Evolutionary conservation across 2,329 filamentous ascomycete species (phyloP).

Genomic region (Cyclaneusma minus): DNA sequence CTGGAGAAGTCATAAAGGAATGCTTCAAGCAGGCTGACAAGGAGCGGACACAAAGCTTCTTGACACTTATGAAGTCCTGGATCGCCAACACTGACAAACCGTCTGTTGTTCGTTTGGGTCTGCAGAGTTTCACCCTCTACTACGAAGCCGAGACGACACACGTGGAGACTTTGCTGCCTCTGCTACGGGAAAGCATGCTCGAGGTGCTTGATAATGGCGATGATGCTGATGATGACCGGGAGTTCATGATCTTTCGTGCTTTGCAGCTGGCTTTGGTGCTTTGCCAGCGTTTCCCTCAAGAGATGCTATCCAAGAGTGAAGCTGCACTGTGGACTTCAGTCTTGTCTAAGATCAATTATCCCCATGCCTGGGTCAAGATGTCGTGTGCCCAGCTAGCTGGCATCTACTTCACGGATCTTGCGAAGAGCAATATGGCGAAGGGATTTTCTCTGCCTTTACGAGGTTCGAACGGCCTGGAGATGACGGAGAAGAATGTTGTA

Average conservation of each 20-base stretch:
- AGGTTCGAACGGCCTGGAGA: constrained; percentile 54
- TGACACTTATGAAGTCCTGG: constrained; percentile 60
- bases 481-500: constrained; percentile 49
- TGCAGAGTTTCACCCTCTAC: constrained; percentile 73
- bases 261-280: constrained; percentile 56
- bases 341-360: constrained; percentile 53
- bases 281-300: constrained; percentile 46
- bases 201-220: constrained; percentile 34
- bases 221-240: constrained; percentile 44
- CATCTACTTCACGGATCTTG: constrained; percentile 68
- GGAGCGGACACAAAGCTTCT: constrained; percentile 54
- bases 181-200: constrained; percentile 36
- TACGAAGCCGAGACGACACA: constrained; percentile 54
- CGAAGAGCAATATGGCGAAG: constrained; percentile 38
- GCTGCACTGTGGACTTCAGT: constrained; percentile 57
- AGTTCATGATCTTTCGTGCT: constrained; percentile 59
- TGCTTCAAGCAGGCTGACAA: constrained; percentile 66
- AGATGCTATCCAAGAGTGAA: constrained; percentile 43
- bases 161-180: constrained; percentile 33
- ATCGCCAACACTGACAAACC: constrained; percentile 58
- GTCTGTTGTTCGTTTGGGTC: constrained; percentile 53
- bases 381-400: constrained; percentile 60
- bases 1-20: constrained; percentile 63
- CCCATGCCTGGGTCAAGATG: constrained; percentile 60
- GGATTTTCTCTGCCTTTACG: constrained; percentile 43